phyloP scores from a whole-genome alignment of 1,284 basidiomycete genomes.

The Sporisorium graminicola region DNA sequence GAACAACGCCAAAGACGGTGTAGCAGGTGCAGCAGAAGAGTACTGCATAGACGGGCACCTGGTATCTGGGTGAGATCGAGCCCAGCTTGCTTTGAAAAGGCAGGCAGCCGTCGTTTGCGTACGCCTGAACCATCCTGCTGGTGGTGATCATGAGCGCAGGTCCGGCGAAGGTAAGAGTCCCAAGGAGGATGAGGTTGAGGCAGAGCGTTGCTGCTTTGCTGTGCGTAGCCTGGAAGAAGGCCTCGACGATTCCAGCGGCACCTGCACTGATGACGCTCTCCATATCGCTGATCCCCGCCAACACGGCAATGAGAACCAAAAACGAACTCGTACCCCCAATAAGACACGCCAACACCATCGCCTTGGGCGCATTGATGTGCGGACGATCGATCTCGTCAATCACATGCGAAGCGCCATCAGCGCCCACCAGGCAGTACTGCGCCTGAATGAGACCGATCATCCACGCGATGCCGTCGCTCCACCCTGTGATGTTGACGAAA shows the following conservation, averaged over 20 bases:
- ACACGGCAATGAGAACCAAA: conserved; percentile 39
- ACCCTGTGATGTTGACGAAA: conserved; percentile 49
- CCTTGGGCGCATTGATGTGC: conserved; percentile 45
- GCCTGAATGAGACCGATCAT: conserved; percentile 47
- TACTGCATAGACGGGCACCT: conserved; percentile 41
- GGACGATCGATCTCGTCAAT: conserved; percentile 50
- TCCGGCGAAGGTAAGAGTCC: conserved; percentile 36
- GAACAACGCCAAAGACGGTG: conserved; percentile 34
- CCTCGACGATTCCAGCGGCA: conserved; percentile 31
- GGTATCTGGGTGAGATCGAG: conserved; percentile 20
- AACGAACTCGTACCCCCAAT: conserved; percentile 35
- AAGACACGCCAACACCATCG: conserved; percentile 45
- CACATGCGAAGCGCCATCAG: conserved; percentile 45
- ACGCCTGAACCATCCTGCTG: conserved; percentile 43
- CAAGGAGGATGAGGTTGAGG: conserved; percentile 28
- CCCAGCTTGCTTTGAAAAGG: conserved; percentile 29
- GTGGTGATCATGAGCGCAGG: conserved; percentile 42
- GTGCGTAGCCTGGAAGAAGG: conserved; percentile 28
- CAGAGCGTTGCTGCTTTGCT: conserved; percentile 25
- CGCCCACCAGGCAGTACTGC: conserved; percentile 49
- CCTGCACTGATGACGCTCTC: conserved; percentile 31
- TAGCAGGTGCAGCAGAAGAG: conserved; percentile 26
- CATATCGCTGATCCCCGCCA: conserved; percentile 35
- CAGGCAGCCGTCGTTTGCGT: conserved; percentile 40
- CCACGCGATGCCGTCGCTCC: conserved; percentile 51